Conservation (phyloP, 768 basidiomycete species). For the Leccinum sublutescens region DNA sequence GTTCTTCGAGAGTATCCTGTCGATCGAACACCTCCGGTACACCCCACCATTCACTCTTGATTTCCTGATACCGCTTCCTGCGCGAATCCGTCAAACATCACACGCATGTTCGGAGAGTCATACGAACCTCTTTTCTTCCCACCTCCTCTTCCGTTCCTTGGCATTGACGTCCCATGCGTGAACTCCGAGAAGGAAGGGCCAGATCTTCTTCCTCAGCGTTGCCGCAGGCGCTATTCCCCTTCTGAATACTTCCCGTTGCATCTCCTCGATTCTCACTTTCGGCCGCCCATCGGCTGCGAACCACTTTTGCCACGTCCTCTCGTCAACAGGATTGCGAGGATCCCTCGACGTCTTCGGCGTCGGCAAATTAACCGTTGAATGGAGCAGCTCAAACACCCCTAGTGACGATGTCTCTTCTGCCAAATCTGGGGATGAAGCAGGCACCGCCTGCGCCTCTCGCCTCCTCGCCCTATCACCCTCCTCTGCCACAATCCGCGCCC, state of each 20-base stretch:
- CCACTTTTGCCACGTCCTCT: conserved; percentile 73
- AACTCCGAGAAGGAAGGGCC: conserved; percentile 90
- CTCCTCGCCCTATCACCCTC: conserved; percentile 90
- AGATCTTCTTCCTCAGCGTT: conserved; percentile 66
- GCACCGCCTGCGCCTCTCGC: conserved; percentile 71
- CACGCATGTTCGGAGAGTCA: background rate
- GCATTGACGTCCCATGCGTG: conserved; percentile 74
- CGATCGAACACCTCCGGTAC: conserved; percentile 79
- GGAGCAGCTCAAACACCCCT: conserved; percentile 85
- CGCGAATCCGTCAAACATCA: conserved; percentile 14
- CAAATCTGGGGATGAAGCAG: conserved; percentile 46
- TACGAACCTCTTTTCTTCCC: conserved; percentile 62
- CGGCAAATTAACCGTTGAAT: conserved; percentile 75
- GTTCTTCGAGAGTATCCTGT: conserved; percentile 80
- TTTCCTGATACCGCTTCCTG: conserved; percentile 65
- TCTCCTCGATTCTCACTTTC: conserved; percentile 60
- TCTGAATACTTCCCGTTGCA: conserved; percentile 76
- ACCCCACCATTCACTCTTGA: conserved; percentile 83
- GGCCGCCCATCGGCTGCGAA: conserved; percentile 72
- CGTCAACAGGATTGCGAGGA: conserved; percentile 74
- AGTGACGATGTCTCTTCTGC: conserved; percentile 69
- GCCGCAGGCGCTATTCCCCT: conserved; percentile 60
- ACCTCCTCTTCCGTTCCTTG: conserved; percentile 56
- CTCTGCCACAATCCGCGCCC: conserved; percentile 97
- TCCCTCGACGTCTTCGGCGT: conserved; percentile 82